phyloP scores from a whole-genome alignment of 2,329 filamentous ascomycete species.

The Verticillium longisporum region DNA sequence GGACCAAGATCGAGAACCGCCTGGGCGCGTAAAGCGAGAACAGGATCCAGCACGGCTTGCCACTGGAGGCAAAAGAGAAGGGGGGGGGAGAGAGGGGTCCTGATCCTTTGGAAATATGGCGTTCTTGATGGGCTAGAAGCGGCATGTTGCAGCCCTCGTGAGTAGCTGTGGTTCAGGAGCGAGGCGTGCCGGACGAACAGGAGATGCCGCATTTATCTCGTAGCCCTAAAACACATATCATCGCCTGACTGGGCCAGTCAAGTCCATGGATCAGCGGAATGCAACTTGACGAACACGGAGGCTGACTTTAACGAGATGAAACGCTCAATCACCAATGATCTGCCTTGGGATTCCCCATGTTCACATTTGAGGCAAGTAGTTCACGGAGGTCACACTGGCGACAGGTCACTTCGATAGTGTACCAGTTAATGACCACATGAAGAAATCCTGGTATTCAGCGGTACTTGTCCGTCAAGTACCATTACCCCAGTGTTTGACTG shows the following conservation, averaged over 20 bases:
- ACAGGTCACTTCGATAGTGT: not conserved
- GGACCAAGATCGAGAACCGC: conserved; percentile 66
- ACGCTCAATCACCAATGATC: not conserved
- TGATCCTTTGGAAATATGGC: not conserved
- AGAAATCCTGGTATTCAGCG: not conserved
- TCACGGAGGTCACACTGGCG: not conserved
- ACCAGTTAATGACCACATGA: not conserved
- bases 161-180: not conserved
- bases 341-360: not conserved
- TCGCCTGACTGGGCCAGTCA: not conserved
- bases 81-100: not conserved
- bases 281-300: not conserved
- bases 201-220: not conserved
- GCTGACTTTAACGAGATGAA: conserved; percentile 11
- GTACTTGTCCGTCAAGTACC: not conserved
- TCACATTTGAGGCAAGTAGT: not conserved
- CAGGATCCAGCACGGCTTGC: not conserved
- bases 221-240: not conserved
- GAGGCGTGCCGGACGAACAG: not conserved
- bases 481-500: not conserved
- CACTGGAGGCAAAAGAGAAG: not conserved
- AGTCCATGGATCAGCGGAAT: not conserved
- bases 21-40: conserved; percentile 34
- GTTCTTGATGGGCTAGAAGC: not conserved
- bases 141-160: not conserved